Evolutionary conservation across 2,329 filamentous ascomycete species (phyloP), one percentile per base, ranked within the genome.

Genomic region (Epichloe coenophiala): DNA sequence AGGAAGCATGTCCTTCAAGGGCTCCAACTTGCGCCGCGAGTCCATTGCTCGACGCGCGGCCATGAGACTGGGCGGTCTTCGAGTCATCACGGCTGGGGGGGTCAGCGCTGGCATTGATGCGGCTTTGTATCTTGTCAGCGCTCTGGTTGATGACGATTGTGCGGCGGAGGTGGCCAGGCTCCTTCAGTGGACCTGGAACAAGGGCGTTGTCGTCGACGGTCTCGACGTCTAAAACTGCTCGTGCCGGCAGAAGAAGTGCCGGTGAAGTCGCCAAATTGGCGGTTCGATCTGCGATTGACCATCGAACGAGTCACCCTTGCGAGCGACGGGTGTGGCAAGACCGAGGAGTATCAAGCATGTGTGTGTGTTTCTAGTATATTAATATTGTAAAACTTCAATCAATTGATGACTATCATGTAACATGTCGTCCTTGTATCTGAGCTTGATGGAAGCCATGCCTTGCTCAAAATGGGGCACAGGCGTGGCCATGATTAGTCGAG

Each of bases 51-150:
- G 87, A 60, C 83, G 88, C 61, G 83, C 83, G 47, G 81, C 83
- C 59, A 83, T 90, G 78, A 79, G 83, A 56, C 77, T 89, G 45
- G 77, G 78, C 58, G 78, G 77, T 51, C 74, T 80, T 55, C 74
- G 87, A 56, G 83, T 95, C 57, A 82, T 95, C 61, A 95, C 88
- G 56, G 78, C 80, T 57, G 86, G 86, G 88, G 86, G 88, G 88
- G 75, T 88, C 58, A 84, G 82, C 64, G 82, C 84, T 68, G 88
- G 88, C 64, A 73, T 94, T 50, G 88, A 95, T 73, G 88, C 88
- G 50, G 76, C 84, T 58, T 71, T 94, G 71, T 93, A 95, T 72
- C 75, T 95, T 64, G 83, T 94, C 66, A 86, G 84, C 67, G 86
- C 88, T 58, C 71, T 94, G 66, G 86, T 91, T 47, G 85, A 82